Evolutionary conservation across 208 protist species (phyloP).

Genomic region (Tritrichomonas foetus): DNA sequence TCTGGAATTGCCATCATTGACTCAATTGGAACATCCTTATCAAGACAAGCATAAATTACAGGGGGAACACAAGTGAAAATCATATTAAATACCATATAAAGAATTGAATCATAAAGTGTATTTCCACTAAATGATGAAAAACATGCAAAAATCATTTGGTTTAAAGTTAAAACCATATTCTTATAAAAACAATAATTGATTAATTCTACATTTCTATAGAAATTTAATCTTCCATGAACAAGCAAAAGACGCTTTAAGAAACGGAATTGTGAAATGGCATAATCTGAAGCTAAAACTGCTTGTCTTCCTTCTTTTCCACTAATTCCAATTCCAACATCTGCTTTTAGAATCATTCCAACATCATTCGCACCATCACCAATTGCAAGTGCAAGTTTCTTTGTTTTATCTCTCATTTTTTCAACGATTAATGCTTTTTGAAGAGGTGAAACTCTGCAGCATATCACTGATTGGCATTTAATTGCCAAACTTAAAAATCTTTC

Average conservation of each 20-base stretch:
- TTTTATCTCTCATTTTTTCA: not conserved
- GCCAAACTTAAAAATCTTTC: slow-evolving; percentile 40
- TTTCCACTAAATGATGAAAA: slow-evolving; percentile 47
- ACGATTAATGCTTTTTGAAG: slow-evolving; percentile 51
- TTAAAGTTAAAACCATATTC: slow-evolving; percentile 51
- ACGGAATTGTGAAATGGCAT: slow-evolving; percentile 76
- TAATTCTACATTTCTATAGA: slow-evolving; percentile 74
- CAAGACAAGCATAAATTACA: slow-evolving; percentile 34
- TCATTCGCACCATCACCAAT: slow-evolving; percentile 63
- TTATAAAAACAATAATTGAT: slow-evolving; percentile 96
- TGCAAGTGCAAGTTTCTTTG: slow-evolving; percentile 42
- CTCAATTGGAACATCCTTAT: slow-evolving; percentile 44
- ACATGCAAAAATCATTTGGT: slow-evolving; percentile 48
- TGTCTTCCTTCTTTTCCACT: slow-evolving; percentile 58
- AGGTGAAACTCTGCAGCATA: slow-evolving; percentile 49
- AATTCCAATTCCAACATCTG: slow-evolving; percentile 48
- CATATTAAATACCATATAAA: slow-evolving; percentile 46
- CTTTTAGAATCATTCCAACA: slow-evolving; percentile 57
- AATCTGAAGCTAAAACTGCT: slow-evolving; percentile 69
- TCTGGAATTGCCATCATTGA: slow-evolving; percentile 42
- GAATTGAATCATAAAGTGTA: slow-evolving; percentile 46
- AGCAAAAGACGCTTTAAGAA: slow-evolving; percentile 78
- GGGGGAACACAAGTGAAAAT: slow-evolving; percentile 47
- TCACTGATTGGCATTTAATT: slow-evolving; percentile 45
- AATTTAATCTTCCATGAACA: slow-evolving; percentile 82